Conservation (phyloP, 2,329 filamentous ascomycete species). For the Coleophoma cylindrospora region DNA sequence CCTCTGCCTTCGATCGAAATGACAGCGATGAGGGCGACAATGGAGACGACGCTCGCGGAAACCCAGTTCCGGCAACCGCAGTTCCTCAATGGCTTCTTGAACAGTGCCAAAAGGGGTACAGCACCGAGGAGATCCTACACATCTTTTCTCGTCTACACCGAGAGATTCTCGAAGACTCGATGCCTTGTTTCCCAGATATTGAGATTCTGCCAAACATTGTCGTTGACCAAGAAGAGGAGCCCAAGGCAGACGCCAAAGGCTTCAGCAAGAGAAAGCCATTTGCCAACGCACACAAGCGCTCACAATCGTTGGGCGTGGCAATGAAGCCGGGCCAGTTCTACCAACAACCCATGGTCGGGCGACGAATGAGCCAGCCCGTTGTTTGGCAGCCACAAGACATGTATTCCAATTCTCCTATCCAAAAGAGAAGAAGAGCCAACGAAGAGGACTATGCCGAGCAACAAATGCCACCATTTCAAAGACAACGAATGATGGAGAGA, state of each 20-base stretch:
- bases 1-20: conserved; percentile 15
- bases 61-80: conserved; percentile 21
- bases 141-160: conserved; percentile 31
- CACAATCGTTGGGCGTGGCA: conserved; percentile 23
- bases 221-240: conserved; percentile 20
- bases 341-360: conserved; percentile 2
- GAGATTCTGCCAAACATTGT: conserved; percentile 32
- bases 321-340: conserved; percentile 7
- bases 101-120: conserved; percentile 26
- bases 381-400: conserved; percentile 6
- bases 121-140: conserved; percentile 26
- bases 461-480: background rate
- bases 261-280: conserved; percentile 16
- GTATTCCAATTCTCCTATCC: conserved; percentile 4
- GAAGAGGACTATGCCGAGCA: conserved; percentile 3
- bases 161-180: conserved; percentile 27
- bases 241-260: conserved; percentile 21
- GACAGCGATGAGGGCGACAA: conserved; percentile 19
- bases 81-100: conserved; percentile 26
- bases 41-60: conserved; percentile 10
- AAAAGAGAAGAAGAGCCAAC: conserved; percentile 16
- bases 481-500: conserved; percentile 3
- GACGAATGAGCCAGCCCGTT: conserved; percentile 14
- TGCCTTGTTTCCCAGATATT: conserved; percentile 32
- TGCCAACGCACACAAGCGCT: conserved; percentile 20